These are phyloP conservation scores for Alectoria sarmentosa DNA, from an alignment of 495 filamentous ascomycete species.

Conservation along the genomic window DNA sequence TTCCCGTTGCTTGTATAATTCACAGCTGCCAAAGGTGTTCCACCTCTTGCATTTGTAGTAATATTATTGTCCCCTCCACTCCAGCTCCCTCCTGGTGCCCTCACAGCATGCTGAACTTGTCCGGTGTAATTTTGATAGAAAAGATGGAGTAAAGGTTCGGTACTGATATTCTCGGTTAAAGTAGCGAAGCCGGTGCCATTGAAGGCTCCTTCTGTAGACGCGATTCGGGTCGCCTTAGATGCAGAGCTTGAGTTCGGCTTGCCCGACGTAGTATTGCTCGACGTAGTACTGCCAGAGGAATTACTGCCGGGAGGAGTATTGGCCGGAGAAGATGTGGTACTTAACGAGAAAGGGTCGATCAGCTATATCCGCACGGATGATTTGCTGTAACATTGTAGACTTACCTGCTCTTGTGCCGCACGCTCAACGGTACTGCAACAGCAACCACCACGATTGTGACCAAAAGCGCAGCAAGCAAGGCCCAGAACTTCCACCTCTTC, in stretches of 20 bases:
- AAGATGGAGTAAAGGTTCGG: neutral
- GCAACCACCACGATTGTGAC: slow-evolving; percentile 2
- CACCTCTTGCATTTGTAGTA: slow-evolving; percentile 6
- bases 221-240: neutral
- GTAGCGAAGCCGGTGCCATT: slow-evolving; percentile 12
- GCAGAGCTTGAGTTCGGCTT: neutral
- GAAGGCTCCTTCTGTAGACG: slow-evolving; percentile 14
- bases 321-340: neutral
- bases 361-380: neutral
- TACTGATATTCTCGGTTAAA: neutral
- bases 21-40: slow-evolving; percentile 5
- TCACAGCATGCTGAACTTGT: slow-evolving; percentile 1
- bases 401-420: slow-evolving; percentile 5
- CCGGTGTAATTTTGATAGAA: slow-evolving; percentile 10
- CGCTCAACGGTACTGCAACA: slow-evolving; percentile 1
- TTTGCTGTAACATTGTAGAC: neutral
- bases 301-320: neutral
- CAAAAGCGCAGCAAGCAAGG: neutral
- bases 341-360: neutral
- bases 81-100: slow-evolving; percentile 7
- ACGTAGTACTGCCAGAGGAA: neutral
- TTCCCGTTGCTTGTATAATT: slow-evolving; percentile 11
- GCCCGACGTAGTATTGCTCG: neutral
- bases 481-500: slow-evolving; percentile 9
- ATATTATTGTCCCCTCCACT: slow-evolving; percentile 1